phyloP scores from a whole-genome alignment of 1,139 yeast species.

The Debaryomyces coudertii region DNA sequence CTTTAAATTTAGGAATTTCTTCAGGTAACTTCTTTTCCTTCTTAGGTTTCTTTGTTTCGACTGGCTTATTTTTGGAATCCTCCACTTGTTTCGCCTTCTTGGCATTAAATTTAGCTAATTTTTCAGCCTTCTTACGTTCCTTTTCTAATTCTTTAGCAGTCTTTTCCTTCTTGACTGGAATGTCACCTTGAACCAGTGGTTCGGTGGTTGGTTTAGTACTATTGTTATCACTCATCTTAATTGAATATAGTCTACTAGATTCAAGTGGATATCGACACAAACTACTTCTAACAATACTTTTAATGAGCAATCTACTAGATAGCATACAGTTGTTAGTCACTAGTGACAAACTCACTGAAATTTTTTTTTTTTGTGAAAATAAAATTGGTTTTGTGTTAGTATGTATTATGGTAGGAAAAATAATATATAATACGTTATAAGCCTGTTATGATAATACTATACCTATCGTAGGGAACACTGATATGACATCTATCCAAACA shows the following conservation, averaged over 20 bases:
- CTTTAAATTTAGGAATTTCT: constrained; percentile 80
- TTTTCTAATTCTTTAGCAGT: constrained; percentile 83
- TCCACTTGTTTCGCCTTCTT: constrained; percentile 81
- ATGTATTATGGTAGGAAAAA: background rate
- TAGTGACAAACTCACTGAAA: background rate
- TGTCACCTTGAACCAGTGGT: constrained; percentile 19
- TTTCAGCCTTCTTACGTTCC: constrained; percentile 96
- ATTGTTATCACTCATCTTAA: constrained; percentile 18
- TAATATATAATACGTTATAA: constrained; percentile 1
- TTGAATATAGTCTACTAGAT: constrained; percentile 13
- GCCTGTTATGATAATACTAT: background rate
- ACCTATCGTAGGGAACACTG: background rate
- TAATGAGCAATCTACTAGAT: constrained; percentile 23
- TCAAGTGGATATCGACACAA: constrained; percentile 10
- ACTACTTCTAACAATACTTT: constrained; percentile 15
- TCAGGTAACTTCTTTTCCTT: constrained; percentile 71
- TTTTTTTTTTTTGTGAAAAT: constrained; percentile 7
- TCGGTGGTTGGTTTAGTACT: constrained; percentile 13
- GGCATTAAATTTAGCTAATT: constrained; percentile 90
- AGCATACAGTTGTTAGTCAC: constrained; percentile 21
- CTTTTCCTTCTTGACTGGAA: constrained; percentile 41
- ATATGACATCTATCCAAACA: background rate
- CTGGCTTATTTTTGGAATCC: constrained; percentile 38
- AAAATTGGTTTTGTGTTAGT: constrained; percentile 8
- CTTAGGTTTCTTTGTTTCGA: constrained; percentile 63